A percentile compares a stretch with the other conserved stretches of the same genome.
Evolutionary conservation across 768 basidiomycete species (phyloP).

Genomic region (Hypholoma fasciculare): DNA sequence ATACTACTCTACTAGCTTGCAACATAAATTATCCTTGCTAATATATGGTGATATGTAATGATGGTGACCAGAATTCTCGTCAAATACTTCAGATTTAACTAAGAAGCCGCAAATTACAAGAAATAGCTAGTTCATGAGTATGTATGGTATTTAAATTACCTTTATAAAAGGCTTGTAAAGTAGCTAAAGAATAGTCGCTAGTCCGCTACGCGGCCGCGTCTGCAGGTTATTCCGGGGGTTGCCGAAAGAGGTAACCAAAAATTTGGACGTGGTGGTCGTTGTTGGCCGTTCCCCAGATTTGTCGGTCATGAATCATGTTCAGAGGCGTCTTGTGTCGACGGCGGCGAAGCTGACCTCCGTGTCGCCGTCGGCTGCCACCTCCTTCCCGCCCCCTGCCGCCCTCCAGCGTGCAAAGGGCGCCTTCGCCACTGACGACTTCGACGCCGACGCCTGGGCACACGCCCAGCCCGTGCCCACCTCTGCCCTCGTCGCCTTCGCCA

Average conservation of each 20-base stretch:
- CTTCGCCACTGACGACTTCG: constrained; percentile 45
- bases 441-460: constrained; percentile 67
- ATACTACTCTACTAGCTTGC: too few species aligned
- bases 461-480: constrained; percentile 72
- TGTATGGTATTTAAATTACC: too few species aligned
- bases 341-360: constrained; percentile 53
- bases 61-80: too few species aligned
- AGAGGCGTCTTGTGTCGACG: constrained; percentile 48
- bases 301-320: constrained; percentile 57
- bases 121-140: too few species aligned
- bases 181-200: too few species aligned
- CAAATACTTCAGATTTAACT: too few species aligned
- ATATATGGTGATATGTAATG: too few species aligned
- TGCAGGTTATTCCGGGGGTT: constrained; percentile 19
- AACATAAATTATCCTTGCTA: too few species aligned
- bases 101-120: too few species aligned
- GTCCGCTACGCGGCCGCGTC: too few species aligned
- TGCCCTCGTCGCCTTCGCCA: constrained; percentile 73
- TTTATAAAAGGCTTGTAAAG: too few species aligned
- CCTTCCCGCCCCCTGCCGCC: constrained; percentile 64
- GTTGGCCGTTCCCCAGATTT: constrained; percentile 7
- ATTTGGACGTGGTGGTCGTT: constrained; percentile 17
- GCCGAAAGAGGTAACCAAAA: constrained; percentile 30
- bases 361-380: constrained; percentile 51
- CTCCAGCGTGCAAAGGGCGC: constrained; percentile 27